Evolutionary conservation across 164 flowering plant species (phyloP), one percentile per base, ranked within the genome.

Genomic region (Cinnamomum micranthum): DNA sequence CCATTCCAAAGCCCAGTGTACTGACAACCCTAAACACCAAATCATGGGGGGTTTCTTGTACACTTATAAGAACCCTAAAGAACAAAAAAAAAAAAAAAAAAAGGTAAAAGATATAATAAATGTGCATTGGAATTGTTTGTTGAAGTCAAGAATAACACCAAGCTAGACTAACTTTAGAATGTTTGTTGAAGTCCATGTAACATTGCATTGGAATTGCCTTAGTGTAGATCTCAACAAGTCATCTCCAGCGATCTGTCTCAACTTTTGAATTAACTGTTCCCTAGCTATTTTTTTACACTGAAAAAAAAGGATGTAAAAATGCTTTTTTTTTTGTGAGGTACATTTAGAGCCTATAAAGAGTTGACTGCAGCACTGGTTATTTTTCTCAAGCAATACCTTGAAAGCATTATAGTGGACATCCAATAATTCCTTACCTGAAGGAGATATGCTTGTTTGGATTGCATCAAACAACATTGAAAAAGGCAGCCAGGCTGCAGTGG

Each of bases 401-500:
- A 77, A 72, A 31, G 22, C 71, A 68, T 67, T 25, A 68, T 72
- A 77, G 67, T 77, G 50, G 35, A 11, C 13, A 67, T 67, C 60
- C 11, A 77, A 33, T 47, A n/a, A 27, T 13, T 58, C 66, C 52
- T 41, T 72, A 9, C 19, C 68, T 15, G 80, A 63, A 27, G 81
- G 68, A 66, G 87, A 84, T 24, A 91, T 73, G 59, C 77, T 69
- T 76, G 81, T 88, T 15, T 87, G 81, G 31, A 92, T 85, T 3
- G 63, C 87, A n/a, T 81, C 75, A 17, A 89, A 87, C 17, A 92
- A 78, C 70, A 78, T 66, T 20, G 97, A 76, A 74, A 92, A 84
- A 12, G 92, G 86, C 79, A 91, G 82, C 93, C 95, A 91, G 23
- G 90, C 87, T 9, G 95, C 91, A 52, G 79, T 80, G 9, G 95